Evolutionary conservation across 345 rosid genomes (phyloP), one percentile per base, ranked within the genome.

Genomic region (Populus tremula): DNA sequence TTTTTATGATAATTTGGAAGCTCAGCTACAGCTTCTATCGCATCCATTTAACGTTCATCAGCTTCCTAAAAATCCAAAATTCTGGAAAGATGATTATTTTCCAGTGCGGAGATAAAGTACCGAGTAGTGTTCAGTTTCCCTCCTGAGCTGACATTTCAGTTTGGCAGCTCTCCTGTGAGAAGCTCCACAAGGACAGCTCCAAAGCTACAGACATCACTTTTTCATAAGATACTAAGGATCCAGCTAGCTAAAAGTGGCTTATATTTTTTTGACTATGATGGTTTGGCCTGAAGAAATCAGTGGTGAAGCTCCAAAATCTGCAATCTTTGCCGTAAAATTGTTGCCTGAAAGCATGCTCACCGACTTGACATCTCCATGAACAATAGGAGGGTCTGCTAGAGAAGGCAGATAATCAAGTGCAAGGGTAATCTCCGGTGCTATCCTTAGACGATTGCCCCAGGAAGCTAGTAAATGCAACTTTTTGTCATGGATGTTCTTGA

Each of bases 271-370:
- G 18, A 77, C 49, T 1, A 50, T 50, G 1, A 18, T 49, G 12
- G 65, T 61, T 13, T 74, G 69, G 31, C 33, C 67, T 18, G 47
- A 31, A 0, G 78, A 74, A 6, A 79, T 39, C n/a, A 82, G 27
- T 7, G 70, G 70, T 0, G 82, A 82, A 61, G 79, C 76, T 29
- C 85, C 84, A 53, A 82, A 82, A 75, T 82, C 82, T 16, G 85
- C 35, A 0, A 82, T 74, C 31, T 82, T 82, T 10, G 77, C 82
- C 18, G 73, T 66, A 18, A 38, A 71, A 7, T 71, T 54, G 1
- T 74, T 21, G 21, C 18, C 56, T 50, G 18, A 50, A 16, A 50
- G 56, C 5, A 50, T 50, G 8, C 18, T 50, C 33, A 49, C 13
- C 2, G 77, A 67, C 8, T 68, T 33, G n/a, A n/a, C n/a, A n/a